A percentile compares a stretch with the other conserved stretches of the same genome.
Evolutionary conservation across 345 rosid genomes (phyloP).

Genomic region (Syzygium grande): DNA sequence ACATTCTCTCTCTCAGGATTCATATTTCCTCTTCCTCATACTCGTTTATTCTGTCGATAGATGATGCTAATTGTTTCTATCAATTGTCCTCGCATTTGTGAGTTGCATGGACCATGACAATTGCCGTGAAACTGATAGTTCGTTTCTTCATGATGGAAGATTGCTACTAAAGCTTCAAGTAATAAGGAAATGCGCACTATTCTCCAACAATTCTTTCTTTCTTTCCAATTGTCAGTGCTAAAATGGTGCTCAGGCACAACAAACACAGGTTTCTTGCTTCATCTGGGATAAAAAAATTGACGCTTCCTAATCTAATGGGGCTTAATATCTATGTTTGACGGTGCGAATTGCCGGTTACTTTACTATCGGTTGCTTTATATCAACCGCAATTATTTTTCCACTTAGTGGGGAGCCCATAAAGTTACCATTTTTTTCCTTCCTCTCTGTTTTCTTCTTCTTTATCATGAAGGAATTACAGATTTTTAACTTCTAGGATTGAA

Average conservation of each 20-base stretch:
- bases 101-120: neutral
- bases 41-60: neutral
- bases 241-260: too few relatives aligned
- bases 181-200: neutral
- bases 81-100: neutral
- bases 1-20: neutral
- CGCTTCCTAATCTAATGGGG: neutral
- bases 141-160: neutral
- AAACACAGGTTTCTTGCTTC: neutral
- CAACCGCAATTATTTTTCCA: neutral
- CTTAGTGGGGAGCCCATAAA: neutral
- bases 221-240: neutral
- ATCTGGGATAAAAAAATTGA: neutral
- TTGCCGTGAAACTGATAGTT: neutral
- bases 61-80: neutral
- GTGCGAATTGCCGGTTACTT: neutral
- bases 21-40: neutral
- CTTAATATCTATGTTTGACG: neutral
- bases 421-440: neutral
- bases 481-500: neutral
- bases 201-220: neutral
- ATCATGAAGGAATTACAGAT: fast-evolving
- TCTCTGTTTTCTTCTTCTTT: neutral
- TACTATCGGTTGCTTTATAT: neutral
- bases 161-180: neutral